These are phyloP conservation scores for Rhizopogon roseolus DNA, from an alignment of 768 basidiomycete genomes.

Conservation along the genomic window DNA sequence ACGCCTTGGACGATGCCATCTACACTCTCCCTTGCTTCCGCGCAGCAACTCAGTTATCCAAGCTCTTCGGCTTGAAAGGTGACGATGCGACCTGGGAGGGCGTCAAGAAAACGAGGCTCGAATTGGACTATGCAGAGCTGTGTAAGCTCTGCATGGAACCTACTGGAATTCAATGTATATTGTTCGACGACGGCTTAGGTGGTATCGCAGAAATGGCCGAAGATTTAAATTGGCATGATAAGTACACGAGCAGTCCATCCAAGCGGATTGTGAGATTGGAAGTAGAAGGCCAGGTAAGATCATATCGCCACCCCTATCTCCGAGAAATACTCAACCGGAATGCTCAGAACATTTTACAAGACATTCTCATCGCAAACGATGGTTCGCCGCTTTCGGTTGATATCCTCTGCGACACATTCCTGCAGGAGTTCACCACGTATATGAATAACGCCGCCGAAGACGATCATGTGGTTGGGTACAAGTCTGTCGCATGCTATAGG, in stretches of 20 bases:
- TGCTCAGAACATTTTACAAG: slow-evolving; percentile 12
- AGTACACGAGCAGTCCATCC: slow-evolving; percentile 45
- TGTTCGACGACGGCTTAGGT: slow-evolving; percentile 72
- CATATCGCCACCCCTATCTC: background rate
- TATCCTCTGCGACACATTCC: slow-evolving; percentile 24
- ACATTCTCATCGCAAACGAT: slow-evolving; percentile 16
- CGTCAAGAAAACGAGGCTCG: slow-evolving; percentile 43
- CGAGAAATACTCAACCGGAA: background rate
- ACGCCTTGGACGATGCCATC: slow-evolving; percentile 47
- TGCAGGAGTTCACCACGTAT: slow-evolving; percentile 25
- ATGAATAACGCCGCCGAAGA: slow-evolving; percentile 38
- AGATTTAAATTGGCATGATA: slow-evolving; percentile 57
- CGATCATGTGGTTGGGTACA: slow-evolving; percentile 58
- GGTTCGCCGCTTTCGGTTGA: slow-evolving; percentile 4
- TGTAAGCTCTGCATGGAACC: slow-evolving; percentile 51
- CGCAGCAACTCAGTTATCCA: slow-evolving; percentile 50
- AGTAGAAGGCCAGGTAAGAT: slow-evolving; percentile 59
- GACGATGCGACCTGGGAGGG: slow-evolving; percentile 49
- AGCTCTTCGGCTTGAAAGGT: slow-evolving; percentile 39
- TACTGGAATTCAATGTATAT: slow-evolving; percentile 59
- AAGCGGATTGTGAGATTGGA: slow-evolving; percentile 70
- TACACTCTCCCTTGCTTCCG: slow-evolving; percentile 57
- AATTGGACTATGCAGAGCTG: slow-evolving; percentile 48
- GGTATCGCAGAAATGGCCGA: slow-evolving; percentile 42
- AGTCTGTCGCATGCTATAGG: slow-evolving; percentile 71